Conservation (phyloP, 2,329 filamentous ascomycete species). For the Cladosporium sp. region DNA sequence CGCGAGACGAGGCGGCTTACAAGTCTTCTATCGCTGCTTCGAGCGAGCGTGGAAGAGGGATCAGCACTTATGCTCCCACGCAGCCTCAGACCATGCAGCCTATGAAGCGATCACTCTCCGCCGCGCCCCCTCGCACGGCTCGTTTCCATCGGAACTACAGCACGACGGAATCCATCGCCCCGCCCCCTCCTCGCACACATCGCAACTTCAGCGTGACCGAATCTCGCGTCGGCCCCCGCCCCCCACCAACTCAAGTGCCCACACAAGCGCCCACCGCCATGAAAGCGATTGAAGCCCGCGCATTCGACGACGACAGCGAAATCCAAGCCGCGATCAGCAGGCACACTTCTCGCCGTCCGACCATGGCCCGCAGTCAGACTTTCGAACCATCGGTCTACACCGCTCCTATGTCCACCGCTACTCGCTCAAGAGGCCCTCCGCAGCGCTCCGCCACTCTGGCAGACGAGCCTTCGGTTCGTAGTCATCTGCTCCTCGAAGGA, state of each 20-base stretch:
- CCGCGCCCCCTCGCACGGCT: constrained; percentile 9
- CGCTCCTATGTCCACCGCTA: constrained; percentile 12
- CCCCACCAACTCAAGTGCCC: constrained; percentile 15
- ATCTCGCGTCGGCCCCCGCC: constrained; percentile 23
- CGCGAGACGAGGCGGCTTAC: constrained; percentile 37
- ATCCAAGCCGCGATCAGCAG: constrained; percentile 22
- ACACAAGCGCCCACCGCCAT: constrained; percentile 20
- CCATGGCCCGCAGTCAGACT: constrained; percentile 22
- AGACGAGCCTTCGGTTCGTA: neutral
- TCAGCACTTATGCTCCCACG: constrained; percentile 8
- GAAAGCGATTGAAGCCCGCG: constrained; percentile 36
- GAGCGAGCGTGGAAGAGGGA: constrained; percentile 1
- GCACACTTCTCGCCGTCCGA: constrained; percentile 20
- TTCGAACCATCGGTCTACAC: constrained; percentile 23
- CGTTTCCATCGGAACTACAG: constrained; percentile 32
- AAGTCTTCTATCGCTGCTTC: constrained; percentile 20
- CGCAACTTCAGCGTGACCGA: constrained; percentile 29
- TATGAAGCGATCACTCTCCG: constrained; percentile 8
- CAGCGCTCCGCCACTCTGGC: constrained; percentile 7
- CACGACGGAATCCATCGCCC: constrained; percentile 30
- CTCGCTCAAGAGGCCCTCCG: constrained; percentile 1
- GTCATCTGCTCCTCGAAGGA: constrained; percentile 5
- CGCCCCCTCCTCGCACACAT: constrained; percentile 18
- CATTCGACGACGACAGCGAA: constrained; percentile 20
- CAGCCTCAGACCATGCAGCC: neutral